A percentile compares a stretch with the other conserved stretches of the same genome.
Conservation (phyloP, 805 yeast species). For the Metschnikowia lochheadii region DNA sequence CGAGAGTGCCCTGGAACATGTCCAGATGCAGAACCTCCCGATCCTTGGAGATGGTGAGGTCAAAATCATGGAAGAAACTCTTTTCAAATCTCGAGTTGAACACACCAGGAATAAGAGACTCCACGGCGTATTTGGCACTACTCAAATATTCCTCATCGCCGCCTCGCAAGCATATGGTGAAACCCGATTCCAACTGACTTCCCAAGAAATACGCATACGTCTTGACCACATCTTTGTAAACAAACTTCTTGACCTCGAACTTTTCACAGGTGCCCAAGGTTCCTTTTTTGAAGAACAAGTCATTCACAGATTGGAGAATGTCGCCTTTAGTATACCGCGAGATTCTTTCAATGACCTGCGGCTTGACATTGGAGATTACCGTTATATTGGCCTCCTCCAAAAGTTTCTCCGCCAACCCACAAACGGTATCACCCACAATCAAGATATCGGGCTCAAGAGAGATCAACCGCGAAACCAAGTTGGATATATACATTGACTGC, state of each 20-base stretch:
- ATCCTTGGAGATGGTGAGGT: slow-evolving; percentile 8
- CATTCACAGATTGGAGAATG: slow-evolving; percentile 80
- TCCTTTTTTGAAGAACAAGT: slow-evolving; percentile 59
- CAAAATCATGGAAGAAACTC: slow-evolving; percentile 13
- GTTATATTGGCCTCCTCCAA: slow-evolving; percentile 73
- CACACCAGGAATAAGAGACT: slow-evolving; percentile 74
- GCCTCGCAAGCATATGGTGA: slow-evolving; percentile 86
- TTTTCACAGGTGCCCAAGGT: slow-evolving; percentile 66
- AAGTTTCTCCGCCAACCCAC: slow-evolving; percentile 74
- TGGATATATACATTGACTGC: slow-evolving; percentile 78
- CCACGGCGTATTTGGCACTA: slow-evolving; percentile 72
- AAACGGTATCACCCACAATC: slow-evolving; percentile 71
- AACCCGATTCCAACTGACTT: slow-evolving; percentile 67
- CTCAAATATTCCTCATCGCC: slow-evolving; percentile 56
- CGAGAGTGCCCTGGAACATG: slow-evolving; percentile 1
- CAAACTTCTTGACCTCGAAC: slow-evolving; percentile 68
- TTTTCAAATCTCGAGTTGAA: slow-evolving; percentile 76
- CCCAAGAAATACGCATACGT: slow-evolving; percentile 80
- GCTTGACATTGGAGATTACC: slow-evolving; percentile 77
- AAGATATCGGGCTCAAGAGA: slow-evolving; percentile 76
- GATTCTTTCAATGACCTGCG: slow-evolving; percentile 73
- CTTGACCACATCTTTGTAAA: slow-evolving; percentile 53
- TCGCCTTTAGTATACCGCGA: slow-evolving; percentile 80
- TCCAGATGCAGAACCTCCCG: neutral
- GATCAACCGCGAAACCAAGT: slow-evolving; percentile 72